Conservation (phyloP, 2,329 filamentous ascomycete species). For the Phaeophleospora eucalypticola region DNA sequence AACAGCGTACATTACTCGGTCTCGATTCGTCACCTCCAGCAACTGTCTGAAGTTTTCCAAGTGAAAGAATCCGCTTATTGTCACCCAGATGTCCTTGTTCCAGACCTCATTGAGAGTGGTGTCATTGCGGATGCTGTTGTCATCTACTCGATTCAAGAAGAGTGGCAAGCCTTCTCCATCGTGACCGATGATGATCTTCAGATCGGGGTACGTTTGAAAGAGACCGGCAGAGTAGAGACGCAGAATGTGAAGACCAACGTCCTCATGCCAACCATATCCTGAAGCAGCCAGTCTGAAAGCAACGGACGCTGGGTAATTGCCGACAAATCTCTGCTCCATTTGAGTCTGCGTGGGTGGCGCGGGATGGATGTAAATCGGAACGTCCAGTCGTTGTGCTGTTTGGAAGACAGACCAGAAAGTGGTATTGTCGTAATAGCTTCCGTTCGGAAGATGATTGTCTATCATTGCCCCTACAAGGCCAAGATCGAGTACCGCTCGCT, state of each 20-base stretch:
- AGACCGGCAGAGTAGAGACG: slow-evolving; percentile 50
- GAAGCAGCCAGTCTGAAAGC: slow-evolving; percentile 34
- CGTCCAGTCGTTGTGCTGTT: slow-evolving; percentile 39
- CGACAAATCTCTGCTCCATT: slow-evolving; percentile 36
- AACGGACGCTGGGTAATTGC: slow-evolving; percentile 29
- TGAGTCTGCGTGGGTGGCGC: slow-evolving; percentile 35
- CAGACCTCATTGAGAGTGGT: slow-evolving; percentile 8
- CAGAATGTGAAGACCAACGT: slow-evolving; percentile 47
- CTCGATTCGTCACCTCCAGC: slow-evolving; percentile 31
- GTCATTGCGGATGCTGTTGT: background rate
- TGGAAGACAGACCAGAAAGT: slow-evolving; percentile 26
- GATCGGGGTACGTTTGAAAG: slow-evolving; percentile 50
- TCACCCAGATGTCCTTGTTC: slow-evolving; percentile 52
- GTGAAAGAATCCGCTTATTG: slow-evolving; percentile 49
- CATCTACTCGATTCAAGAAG: slow-evolving; percentile 45
- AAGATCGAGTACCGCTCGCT: slow-evolving; percentile 19
- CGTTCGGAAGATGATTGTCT: slow-evolving; percentile 25
- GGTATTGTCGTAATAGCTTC: slow-evolving; percentile 24
- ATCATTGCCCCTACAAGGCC: slow-evolving; percentile 29
- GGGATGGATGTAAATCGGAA: slow-evolving; percentile 50
- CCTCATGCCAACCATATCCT: slow-evolving; percentile 49
- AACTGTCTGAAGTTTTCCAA: slow-evolving; percentile 18
- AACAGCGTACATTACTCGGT: slow-evolving; percentile 54
- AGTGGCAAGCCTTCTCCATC: slow-evolving; percentile 56
- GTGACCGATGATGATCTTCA: slow-evolving; percentile 56